These are phyloP conservation scores for Silene noctiflora DNA, from an alignment of 179 eudicot genomes.

Conservation along the genomic window DNA sequence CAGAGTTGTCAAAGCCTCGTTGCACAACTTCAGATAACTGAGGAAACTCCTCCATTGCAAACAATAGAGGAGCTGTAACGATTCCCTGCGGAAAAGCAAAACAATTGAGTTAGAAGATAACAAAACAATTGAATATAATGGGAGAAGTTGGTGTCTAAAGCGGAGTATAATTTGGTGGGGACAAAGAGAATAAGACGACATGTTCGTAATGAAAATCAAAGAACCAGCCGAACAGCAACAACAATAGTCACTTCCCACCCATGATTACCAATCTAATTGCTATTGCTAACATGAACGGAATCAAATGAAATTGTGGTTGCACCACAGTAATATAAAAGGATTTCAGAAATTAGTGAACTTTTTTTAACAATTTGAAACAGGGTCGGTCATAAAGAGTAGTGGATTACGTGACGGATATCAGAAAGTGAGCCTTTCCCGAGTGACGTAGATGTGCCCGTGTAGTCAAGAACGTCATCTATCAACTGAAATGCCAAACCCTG, in stretches of 20 bases:
- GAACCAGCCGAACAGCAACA: too few species aligned
- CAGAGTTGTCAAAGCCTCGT: conserved; percentile 63
- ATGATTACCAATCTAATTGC: background rate
- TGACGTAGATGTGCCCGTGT: conserved; percentile 85
- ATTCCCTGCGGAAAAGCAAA: conserved; percentile 52
- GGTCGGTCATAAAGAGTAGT: background rate
- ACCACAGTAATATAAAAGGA: background rate
- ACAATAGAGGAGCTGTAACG: conserved; percentile 82
- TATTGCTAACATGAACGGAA: background rate
- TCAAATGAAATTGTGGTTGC: background rate
- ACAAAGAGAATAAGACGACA: background rate
- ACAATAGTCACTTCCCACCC: background rate
- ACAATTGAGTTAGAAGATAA: conserved; percentile 1
- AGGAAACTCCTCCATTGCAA: conserved; percentile 93
- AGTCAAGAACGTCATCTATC: conserved; percentile 91
- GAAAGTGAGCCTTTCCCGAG: conserved; percentile 94
- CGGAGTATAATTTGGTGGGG: background rate
- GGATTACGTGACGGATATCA: conserved; percentile 77
- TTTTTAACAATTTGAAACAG: background rate
- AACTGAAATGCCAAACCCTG: conserved; percentile 96
- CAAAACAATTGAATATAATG: background rate
- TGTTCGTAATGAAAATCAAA: background rate
- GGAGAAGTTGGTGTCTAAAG: background rate
- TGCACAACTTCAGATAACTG: conserved; percentile 62
- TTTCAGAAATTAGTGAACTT: background rate